These are phyloP conservation scores for Pleurotus djamor DNA, from an alignment of 768 basidiomycete species.

Conservation along the genomic window DNA sequence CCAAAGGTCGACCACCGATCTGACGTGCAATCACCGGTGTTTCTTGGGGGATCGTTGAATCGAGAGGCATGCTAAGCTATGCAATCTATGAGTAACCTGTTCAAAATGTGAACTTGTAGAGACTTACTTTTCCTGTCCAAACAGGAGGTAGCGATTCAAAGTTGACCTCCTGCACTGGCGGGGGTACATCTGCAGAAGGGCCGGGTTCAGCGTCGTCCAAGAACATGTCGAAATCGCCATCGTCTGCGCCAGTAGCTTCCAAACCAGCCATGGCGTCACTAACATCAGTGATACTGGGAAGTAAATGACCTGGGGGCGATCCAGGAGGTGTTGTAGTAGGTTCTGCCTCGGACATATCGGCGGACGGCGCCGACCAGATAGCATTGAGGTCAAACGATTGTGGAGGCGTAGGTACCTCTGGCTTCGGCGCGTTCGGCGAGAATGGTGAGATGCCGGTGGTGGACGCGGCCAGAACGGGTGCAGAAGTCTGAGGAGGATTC, in stretches of 20 bases:
- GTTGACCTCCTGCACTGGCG: constrained; percentile 32
- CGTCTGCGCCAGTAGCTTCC: constrained; percentile 48
- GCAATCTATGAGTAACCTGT: neutral
- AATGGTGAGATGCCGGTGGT: constrained; percentile 48
- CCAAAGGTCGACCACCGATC: constrained; percentile 70
- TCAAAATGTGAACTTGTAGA: constrained; percentile 14
- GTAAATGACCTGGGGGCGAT: constrained; percentile 16
- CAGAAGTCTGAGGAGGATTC: constrained; percentile 12
- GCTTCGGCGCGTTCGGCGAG: constrained; percentile 29
- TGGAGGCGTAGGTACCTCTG: constrained; percentile 33
- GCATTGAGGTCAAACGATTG: constrained; percentile 71
- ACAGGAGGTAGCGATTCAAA: constrained; percentile 61
- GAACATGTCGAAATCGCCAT: constrained; percentile 88
- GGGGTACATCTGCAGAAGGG: constrained; percentile 26
- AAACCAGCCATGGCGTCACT: constrained; percentile 46
- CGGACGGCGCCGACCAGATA: constrained; percentile 57
- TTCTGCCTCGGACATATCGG: constrained; percentile 19
- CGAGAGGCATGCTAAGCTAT: constrained; percentile 80
- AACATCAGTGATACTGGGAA: constrained; percentile 24
- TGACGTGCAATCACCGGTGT: constrained; percentile 71
- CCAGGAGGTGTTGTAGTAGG: constrained; percentile 12
- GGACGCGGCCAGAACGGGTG: constrained; percentile 19
- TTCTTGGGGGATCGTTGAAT: constrained; percentile 66
- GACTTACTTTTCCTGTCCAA: constrained; percentile 73
- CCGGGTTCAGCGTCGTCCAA: constrained; percentile 58